A percentile compares a stretch with the other conserved stretches of the same genome.
Evolutionary conservation across 1,284 basidiomycete species (phyloP).

Genomic region (Chondrostereum purpureum): DNA sequence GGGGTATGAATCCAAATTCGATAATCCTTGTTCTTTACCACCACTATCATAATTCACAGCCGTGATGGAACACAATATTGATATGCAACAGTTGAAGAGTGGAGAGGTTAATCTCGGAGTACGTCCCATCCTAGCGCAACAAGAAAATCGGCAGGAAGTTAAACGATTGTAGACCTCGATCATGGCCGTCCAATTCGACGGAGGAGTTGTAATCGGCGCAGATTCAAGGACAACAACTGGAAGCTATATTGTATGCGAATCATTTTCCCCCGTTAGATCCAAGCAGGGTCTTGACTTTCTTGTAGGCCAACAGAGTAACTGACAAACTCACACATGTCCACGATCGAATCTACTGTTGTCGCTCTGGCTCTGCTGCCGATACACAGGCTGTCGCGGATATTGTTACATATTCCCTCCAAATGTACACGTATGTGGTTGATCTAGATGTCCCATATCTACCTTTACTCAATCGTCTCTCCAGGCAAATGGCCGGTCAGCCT

Average conservation of each 20-base stretch:
- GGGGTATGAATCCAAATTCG: too few species aligned
- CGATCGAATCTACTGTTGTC: conserved; percentile 98
- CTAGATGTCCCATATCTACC: background rate
- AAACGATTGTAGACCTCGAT: conserved; percentile 80
- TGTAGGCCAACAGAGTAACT: conserved; percentile 92
- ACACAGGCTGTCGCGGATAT: conserved; percentile 96
- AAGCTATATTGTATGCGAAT: conserved; percentile 75
- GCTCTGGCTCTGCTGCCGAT: conserved; percentile 96
- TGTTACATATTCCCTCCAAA: conserved; percentile 83
- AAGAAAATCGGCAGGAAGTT: conserved; percentile 7
- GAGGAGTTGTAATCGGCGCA: conserved; percentile 93
- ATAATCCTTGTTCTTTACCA: conserved; percentile 19
- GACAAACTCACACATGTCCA: conserved; percentile 97
- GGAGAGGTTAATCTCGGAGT: conserved; percentile 96
- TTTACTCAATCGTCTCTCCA: conserved; percentile 23
- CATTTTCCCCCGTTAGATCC: background rate
- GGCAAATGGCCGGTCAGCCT: conserved; percentile 60
- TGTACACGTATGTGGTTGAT: conserved; percentile 53
- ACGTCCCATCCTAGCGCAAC: conserved; percentile 26
- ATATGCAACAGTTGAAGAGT: conserved; percentile 74
- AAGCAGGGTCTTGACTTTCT: conserved; percentile 7
- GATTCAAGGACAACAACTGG: conserved; percentile 97
- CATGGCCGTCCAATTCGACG: conserved; percentile 97
- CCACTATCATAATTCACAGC: too few species aligned
- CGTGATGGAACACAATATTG: conserved; percentile 72